These are phyloP conservation scores for Lolium perenne DNA, from an alignment of 176 grass and related monocot genomes.

Conservation along the genomic window DNA sequence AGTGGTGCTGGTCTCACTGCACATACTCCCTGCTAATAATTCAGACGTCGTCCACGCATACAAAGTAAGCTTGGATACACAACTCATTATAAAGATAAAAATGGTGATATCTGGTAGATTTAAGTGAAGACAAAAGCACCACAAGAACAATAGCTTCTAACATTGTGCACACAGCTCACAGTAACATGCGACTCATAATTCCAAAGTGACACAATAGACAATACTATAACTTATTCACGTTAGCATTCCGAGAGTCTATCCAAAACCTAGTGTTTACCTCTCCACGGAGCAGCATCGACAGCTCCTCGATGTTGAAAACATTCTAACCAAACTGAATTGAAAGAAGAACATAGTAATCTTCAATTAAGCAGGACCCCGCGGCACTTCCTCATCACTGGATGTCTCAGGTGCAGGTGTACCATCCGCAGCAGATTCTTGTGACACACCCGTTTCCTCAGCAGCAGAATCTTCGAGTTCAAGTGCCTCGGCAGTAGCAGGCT, in stretches of 20 bases:
- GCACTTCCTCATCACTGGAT: conserved; percentile 31
- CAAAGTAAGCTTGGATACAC: conserved; percentile 24
- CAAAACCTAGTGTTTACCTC: conserved; percentile 38
- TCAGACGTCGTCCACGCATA: conserved; percentile 7
- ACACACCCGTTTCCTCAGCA: neutral
- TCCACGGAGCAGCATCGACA: conserved; percentile 29
- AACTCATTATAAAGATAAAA: neutral
- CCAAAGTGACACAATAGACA: conserved; percentile 5
- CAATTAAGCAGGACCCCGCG: conserved; percentile 31
- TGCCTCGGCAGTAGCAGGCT: neutral
- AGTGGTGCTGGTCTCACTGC: conserved; percentile 9
- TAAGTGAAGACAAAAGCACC: conserved; percentile 8
- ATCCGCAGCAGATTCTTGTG: conserved; percentile 40
- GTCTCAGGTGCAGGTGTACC: conserved; percentile 19
- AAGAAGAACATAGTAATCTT: conserved; percentile 14
- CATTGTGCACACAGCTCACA: neutral
- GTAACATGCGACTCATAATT: conserved; percentile 14
- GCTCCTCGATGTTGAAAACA: conserved; percentile 23
- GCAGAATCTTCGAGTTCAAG: conserved; percentile 40
- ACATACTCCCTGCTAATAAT: conserved; percentile 17
- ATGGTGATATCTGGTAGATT: neutral
- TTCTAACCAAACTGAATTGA: conserved; percentile 32
- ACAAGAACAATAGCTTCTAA: neutral
- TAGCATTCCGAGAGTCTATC: conserved; percentile 13
- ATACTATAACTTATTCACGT: conserved; percentile 28